Evolutionary conservation across 176 grass and related monocot genomes (phyloP).

Genomic region (Oryza officinalis): DNA sequence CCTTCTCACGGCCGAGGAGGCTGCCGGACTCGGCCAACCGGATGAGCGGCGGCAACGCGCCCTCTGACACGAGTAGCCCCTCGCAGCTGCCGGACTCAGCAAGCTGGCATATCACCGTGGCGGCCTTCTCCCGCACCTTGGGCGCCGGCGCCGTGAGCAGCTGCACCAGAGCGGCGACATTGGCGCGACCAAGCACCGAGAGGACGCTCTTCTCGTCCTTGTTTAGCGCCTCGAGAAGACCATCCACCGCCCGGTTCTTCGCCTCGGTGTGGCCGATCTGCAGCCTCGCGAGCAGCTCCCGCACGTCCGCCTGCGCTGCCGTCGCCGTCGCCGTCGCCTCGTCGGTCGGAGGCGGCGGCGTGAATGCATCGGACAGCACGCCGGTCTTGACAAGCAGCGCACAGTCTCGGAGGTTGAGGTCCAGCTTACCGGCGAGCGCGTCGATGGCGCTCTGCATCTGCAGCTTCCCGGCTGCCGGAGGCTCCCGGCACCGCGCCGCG

Average conservation of each 20-base stretch:
- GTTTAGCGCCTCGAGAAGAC: slow-evolving; percentile 54
- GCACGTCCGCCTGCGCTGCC: slow-evolving; percentile 41
- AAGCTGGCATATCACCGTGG: slow-evolving; percentile 57
- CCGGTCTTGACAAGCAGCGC: slow-evolving; percentile 82
- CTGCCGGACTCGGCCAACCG: slow-evolving; percentile 81
- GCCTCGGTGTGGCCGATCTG: slow-evolving; percentile 89
- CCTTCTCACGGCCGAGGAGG: slow-evolving; percentile 79
- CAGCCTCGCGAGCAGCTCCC: slow-evolving; percentile 82
- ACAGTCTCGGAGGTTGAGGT: slow-evolving; percentile 85
- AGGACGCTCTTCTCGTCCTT: slow-evolving; percentile 70
- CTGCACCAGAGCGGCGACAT: slow-evolving; percentile 67
- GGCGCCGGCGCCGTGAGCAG: slow-evolving; percentile 69
- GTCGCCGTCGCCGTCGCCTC: background rate
- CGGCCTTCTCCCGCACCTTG: slow-evolving; percentile 74
- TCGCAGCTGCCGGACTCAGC: slow-evolving; percentile 63
- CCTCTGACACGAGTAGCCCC: slow-evolving; percentile 68
- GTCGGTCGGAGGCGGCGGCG: background rate
- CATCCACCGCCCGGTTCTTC: slow-evolving; percentile 68
- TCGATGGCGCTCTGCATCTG: slow-evolving; percentile 88
- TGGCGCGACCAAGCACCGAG: slow-evolving; percentile 64
- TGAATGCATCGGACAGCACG: slow-evolving; percentile 60
- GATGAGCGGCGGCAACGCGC: slow-evolving; percentile 72
- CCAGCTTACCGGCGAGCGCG: slow-evolving; percentile 66
- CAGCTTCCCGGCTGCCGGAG: slow-evolving; percentile 48
- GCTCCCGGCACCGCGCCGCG: slow-evolving; percentile 38